Evolutionary conservation across 306 rosid genomes (phyloP), one percentile per base, ranked within the genome.

Genomic region (Rubus parviflorus): DNA sequence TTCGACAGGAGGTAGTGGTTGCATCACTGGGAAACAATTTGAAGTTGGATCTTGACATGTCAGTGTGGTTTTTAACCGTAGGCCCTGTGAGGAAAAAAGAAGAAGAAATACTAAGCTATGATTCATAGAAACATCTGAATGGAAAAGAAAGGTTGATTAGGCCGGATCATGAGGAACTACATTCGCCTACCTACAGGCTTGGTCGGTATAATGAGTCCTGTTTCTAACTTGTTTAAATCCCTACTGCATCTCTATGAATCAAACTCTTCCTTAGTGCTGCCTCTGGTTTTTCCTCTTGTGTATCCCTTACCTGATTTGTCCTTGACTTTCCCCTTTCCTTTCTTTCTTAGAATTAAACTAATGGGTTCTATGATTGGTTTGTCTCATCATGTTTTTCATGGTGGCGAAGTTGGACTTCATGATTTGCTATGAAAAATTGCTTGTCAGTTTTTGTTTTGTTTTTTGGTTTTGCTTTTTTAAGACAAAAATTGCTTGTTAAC

Each of bases 341-440:
- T 23, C 16, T 23, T 58, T 25, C 40, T 3, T 54, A 19, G 61
- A 56, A 60, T 60, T 60, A 38, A 60, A 61, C 67, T 14, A 56
- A 37, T 68, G 72, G 37, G 53, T 13, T 77, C 20, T 3, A 35
- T 7, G 35, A 9, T 25, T 51, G 22, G 25, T 41, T 72, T 35
- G 65, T 20, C 73, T 54, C 17, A 63, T 77, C 47, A 73, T 15
- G 49, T 56, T 20, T 30, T 63, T 49, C 9, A 38, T 71, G 6
- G 4, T 51, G 53, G 35, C 3, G 19, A 63, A 68, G 20, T 64
- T 41, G 72, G 61, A 23, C 20, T 17, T 42, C 37, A 65, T 63
- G 54, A n/a, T 73, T 19, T 20, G 74, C 37, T 62, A 51, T 63
- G 61, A 37, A 23, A 7, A 41, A 25, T 22, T 40, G 20, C 56